Percentiles rank a stretch among this genome's conserved stretches.
phyloP scores from a whole-genome alignment of 2,329 filamentous ascomycete species.

The Aspergillus sojae region DNA sequence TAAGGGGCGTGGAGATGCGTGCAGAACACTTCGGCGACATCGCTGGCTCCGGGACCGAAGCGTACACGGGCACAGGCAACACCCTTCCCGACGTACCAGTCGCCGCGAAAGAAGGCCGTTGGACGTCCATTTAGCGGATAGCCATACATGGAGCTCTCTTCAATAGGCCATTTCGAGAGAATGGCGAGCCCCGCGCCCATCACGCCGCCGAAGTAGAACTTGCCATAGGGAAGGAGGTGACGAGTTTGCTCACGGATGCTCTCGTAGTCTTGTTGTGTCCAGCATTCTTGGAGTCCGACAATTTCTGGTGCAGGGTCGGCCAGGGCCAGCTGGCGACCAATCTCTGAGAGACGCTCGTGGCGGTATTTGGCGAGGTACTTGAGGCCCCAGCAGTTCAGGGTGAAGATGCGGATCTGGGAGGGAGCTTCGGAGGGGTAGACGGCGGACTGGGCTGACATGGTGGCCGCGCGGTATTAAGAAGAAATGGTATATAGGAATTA shows the following conservation, averaged over 20 bases:
- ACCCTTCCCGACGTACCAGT: slow-evolving; percentile 96
- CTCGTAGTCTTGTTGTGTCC: slow-evolving; percentile 81
- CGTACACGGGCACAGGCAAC: slow-evolving; percentile 81
- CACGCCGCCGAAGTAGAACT: slow-evolving; percentile 88
- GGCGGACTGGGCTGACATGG: not conserved
- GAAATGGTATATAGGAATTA: not conserved
- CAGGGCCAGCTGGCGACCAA: slow-evolving; percentile 75
- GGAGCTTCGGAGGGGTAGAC: slow-evolving; percentile 39
- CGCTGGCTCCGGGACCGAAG: slow-evolving; percentile 64
- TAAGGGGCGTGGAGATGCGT: slow-evolving; percentile 93
- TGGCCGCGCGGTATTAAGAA: not conserved
- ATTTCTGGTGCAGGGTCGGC: slow-evolving; percentile 74
- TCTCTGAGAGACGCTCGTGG: slow-evolving; percentile 75
- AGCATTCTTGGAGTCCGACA: slow-evolving; percentile 94
- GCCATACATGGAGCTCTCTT: slow-evolving; percentile 79
- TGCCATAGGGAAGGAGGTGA: slow-evolving; percentile 79
- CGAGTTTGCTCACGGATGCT: slow-evolving; percentile 74
- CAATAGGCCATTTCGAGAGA: slow-evolving; percentile 87
- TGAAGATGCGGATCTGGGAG: slow-evolving; percentile 73
- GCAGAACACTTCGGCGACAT: slow-evolving; percentile 85
- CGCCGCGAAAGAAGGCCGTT: slow-evolving; percentile 89
- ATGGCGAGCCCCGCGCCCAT: slow-evolving; percentile 90
- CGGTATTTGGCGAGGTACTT: slow-evolving; percentile 82
- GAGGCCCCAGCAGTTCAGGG: slow-evolving; percentile 96
- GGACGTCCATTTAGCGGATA: slow-evolving; percentile 94